Evolutionary conservation across 768 basidiomycete genomes (phyloP), one percentile per base, ranked within the genome.

Genomic region (Podaxis sp.): DNA sequence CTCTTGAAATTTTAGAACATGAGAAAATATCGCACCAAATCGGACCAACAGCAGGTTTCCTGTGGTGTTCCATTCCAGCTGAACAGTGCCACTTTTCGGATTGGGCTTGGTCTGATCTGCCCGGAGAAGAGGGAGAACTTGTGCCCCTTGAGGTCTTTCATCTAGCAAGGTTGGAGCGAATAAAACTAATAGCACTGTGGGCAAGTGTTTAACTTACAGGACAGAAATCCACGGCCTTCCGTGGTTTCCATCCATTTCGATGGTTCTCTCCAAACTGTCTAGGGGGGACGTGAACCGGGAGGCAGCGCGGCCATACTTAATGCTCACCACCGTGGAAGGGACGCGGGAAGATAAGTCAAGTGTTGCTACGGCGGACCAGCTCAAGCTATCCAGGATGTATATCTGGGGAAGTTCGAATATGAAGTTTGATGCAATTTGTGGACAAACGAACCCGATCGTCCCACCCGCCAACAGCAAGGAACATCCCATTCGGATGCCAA

Each of bases 181-280:
- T 52, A 3, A 17, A 43, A 13, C 50, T 27, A 40, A 27, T 15
- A 27, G 9, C 11, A 50, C 12, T 4, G 13, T 4, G 29, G 51
- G 6, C 22, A 50, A n/a, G n/a, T 22, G 2, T 19, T 27, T 15
- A 25, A 69, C 81, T 25, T 68, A 94, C 95, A 97, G 24, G 93
- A 90, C 25, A 96, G 77, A 71, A 96, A 95, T 4, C 94, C 94
- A 59, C 89, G 85, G 27, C 91, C 93, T 69, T 89, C 84, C 0
- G 93, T 94, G 0, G 87, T 80, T 71, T 90, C 90, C 46, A 93
- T 75, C 95, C 95, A 98, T 64, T 87, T 86, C 0, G 79, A 67
- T 1, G 95, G 94, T 71, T 98, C 95, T 63, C 87, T 82, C 95
- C 95, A 98, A 12, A 92, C 77, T 11, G 75, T 82, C 95, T 96